Evolutionary conservation across 306 rosid species (phyloP).

Genomic region (Coriaria nepalensis): DNA sequence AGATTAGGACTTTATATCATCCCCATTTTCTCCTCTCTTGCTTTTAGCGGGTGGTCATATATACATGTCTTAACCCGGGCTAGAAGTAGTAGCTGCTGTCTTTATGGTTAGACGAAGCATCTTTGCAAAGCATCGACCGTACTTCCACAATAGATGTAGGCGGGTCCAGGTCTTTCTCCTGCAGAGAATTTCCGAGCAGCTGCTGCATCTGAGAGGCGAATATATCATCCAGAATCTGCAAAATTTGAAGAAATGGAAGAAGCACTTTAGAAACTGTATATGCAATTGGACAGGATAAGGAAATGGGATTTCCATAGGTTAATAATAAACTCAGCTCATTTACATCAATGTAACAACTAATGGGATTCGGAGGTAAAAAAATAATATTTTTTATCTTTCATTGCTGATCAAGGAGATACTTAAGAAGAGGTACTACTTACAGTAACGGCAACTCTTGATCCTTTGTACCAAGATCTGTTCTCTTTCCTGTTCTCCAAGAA

Average conservation of each 20-base stretch:
- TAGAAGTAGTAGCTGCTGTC: conserved; percentile 45
- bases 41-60: background rate
- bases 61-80: conserved; percentile 7
- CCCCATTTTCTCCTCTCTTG: conserved; percentile 1
- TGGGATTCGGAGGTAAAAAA: background rate
- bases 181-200: conserved; percentile 72
- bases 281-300: background rate
- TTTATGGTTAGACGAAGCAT: conserved; percentile 43
- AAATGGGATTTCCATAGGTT: too few relatives aligned
- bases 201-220: conserved; percentile 94
- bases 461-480: conserved; percentile 88
- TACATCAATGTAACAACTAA: too few relatives aligned
- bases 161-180: conserved; percentile 66
- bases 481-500: conserved; percentile 94
- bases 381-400: background rate
- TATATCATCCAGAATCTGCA: conserved; percentile 73
- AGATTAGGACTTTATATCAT: background rate
- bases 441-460: conserved; percentile 71
- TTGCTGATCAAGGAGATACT: background rate
- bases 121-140: conserved; percentile 84
- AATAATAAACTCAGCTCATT: too few relatives aligned
- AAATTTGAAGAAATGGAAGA: background rate
- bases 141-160: conserved; percentile 85
- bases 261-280: background rate
- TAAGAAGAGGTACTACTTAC: conserved; percentile 37